Evolutionary conservation across 2,329 filamentous ascomycete genomes (phyloP).

Genomic region (Xylaria digitata): DNA sequence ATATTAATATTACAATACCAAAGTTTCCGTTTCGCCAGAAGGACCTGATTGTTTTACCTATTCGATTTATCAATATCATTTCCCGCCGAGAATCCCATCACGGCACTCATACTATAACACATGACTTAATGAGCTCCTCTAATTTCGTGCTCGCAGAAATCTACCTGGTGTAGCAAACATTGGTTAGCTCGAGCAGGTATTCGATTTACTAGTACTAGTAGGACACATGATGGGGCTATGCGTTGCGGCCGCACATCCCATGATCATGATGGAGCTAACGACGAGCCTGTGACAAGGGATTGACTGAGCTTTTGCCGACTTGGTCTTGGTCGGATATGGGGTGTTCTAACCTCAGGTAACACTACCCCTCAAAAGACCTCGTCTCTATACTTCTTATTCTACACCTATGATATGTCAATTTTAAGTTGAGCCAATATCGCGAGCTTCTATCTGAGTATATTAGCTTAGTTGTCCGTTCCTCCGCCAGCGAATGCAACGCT

Average conservation of each 20-base stretch:
- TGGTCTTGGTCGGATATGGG: conserved; percentile 12
- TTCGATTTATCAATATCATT: conserved; percentile 13
- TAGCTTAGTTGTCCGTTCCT: not conserved
- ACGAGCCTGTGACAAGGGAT: conserved; percentile 8
- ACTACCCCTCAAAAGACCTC: not conserved
- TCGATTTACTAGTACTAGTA: no score
- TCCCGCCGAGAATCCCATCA: not conserved
- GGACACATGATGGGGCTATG: conserved; percentile 13
- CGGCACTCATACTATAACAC: not conserved
- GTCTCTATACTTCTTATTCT: not conserved
- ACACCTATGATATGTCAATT: conserved; percentile 9
- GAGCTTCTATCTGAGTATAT: not conserved
- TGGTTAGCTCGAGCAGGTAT: not conserved
- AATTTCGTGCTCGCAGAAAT: not conserved
- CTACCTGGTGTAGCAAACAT: no score
- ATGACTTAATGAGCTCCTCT: not conserved
- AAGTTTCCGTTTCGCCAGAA: not conserved
- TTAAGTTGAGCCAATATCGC: not conserved
- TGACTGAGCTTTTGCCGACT: conserved; percentile 8
- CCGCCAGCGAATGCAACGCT: not conserved
- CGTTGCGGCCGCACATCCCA: conserved; percentile 16
- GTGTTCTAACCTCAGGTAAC: not conserved
- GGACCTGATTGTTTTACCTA: not conserved
- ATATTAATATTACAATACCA: not conserved
- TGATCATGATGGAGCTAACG: conserved; percentile 5